A percentile compares a stretch with the other conserved stretches of the same genome.
phyloP scores from a whole-genome alignment of 208 protist species.

The Trypanosoma brucei region DNA sequence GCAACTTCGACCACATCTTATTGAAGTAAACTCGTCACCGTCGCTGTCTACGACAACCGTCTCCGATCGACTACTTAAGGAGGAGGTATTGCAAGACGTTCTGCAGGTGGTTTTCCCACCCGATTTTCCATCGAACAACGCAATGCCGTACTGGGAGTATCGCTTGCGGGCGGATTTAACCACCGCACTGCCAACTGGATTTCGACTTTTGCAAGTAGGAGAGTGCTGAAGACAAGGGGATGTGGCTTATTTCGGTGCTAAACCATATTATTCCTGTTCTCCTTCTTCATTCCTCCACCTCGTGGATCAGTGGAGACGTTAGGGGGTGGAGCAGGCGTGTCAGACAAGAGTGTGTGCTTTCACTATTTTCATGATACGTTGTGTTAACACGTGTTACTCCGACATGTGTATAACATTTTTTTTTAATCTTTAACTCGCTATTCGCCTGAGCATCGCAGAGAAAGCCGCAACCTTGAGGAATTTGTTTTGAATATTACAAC shows the following conservation, averaged over 20 bases:
- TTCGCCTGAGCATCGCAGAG: too few relatives aligned
- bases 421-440: too few relatives aligned
- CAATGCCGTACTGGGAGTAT: slow-evolving; percentile 82
- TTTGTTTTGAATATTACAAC: too few relatives aligned
- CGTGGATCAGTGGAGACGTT: neutral
- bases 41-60: slow-evolving; percentile 84
- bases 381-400: too few relatives aligned
- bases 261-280: neutral
- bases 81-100: slow-evolving; percentile 72
- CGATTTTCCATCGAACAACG: slow-evolving; percentile 42
- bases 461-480: too few relatives aligned
- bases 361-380: too few relatives aligned
- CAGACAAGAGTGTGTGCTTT: too few relatives aligned
- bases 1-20: slow-evolving; percentile 93
- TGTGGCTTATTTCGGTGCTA: neutral
- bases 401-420: too few relatives aligned
- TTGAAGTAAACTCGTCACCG: slow-evolving; percentile 95
- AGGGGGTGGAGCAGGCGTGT: too few relatives aligned
- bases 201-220: slow-evolving; percentile 44
- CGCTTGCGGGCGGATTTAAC: slow-evolving; percentile 72
- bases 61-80: slow-evolving; percentile 82
- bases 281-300: neutral
- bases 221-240: neutral
- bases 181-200: slow-evolving; percentile 55
- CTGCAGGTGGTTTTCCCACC: slow-evolving; percentile 83